Evolutionary conservation across 2,329 filamentous ascomycete species (phyloP), one percentile per base, ranked within the genome.

Genomic region (Alternaria tenuissima): DNA sequence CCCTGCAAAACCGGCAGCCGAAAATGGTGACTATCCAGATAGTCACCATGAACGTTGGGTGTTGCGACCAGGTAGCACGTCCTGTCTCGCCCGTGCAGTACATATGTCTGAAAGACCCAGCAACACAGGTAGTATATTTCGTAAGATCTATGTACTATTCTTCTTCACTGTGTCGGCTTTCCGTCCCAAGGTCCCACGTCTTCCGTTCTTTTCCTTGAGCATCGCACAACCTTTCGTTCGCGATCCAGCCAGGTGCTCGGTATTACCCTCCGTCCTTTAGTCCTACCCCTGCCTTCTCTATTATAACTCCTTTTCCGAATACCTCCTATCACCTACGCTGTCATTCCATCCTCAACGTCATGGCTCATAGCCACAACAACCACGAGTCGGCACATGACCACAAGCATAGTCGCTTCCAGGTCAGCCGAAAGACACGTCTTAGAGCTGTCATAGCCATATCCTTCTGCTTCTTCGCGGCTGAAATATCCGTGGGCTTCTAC

Each of bases 401-500:
- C 42, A 55, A 58, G 16, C 57, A 62, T 41, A 32, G 63, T 16
- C 55, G 58, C 20, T 71, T 73, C 39, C 62, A 71, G n/a, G 36
- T 76, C 20, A 71, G 68, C 22, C 70, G 76, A 36, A 78, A 78
- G 52, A 72, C 64, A 0, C 72, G 76, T 14, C 69, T 78, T 7
- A 64, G 72, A 14, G 72, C 69, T 32, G 80, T 83, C 52, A 83
- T 84, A 56, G 78, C 65, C 28, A 82, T 84, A 56, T 83, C 81
- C 0, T 78, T 81, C 52, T 71, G 66, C 20, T 84, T 84, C 66
- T 84, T 84, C 59, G 52, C 81, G 4, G 78, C 78, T 14, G 82
- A 84, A 62, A 82, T 84, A 28, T 80, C 80, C 87, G 86, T 90
- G 60, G 89, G 89, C 2, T 90, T 91, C 68, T 88, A 87, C 61